These are phyloP conservation scores for Penicillium psychrosexuale DNA, from an alignment of 2,329 filamentous ascomycete genomes.

Conservation along the genomic window DNA sequence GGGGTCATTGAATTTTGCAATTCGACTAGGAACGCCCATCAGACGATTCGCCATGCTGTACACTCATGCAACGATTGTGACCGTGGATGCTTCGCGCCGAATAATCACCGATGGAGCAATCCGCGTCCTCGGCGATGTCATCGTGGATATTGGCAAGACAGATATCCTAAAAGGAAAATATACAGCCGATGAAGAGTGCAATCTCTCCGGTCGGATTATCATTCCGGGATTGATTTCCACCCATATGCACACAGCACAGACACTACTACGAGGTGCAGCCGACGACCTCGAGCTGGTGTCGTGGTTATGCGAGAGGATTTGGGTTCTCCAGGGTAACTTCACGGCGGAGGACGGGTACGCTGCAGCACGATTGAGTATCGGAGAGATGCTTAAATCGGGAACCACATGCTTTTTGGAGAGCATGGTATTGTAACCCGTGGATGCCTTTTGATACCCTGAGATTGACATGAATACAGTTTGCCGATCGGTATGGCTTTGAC, in stretches of 20 bases:
- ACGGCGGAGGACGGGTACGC: constrained; percentile 49
- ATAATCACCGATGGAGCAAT: constrained; percentile 51
- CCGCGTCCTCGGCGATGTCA: constrained; percentile 40
- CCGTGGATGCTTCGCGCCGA: constrained; percentile 46
- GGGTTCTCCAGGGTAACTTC: constrained; percentile 48
- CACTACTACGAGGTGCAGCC: constrained; percentile 48
- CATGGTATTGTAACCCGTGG: constrained; percentile 37
- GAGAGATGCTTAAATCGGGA: constrained; percentile 51
- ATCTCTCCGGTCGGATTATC: constrained; percentile 45
- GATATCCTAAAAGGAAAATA: constrained; percentile 30
- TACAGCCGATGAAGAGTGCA: constrained; percentile 28
- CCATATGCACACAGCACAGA: constrained; percentile 51
- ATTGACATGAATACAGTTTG: constrained; percentile 32
- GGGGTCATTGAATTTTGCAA: neutral
- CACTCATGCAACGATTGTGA: constrained; percentile 52
- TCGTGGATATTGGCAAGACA: constrained; percentile 47
- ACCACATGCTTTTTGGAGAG: constrained; percentile 54
- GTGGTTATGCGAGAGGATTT: constrained; percentile 53
- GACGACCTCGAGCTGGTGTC: constrained; percentile 51
- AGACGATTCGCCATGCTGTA: constrained; percentile 40
- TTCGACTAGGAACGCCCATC: neutral
- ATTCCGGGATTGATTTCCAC: constrained; percentile 52
- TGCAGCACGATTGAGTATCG: constrained; percentile 49
- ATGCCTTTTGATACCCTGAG: accelerated
- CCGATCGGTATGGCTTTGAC: constrained; percentile 48